Conservation (phyloP, 1,139 yeast genomes). For the Cylindricascospora bacillispora region DNA sequence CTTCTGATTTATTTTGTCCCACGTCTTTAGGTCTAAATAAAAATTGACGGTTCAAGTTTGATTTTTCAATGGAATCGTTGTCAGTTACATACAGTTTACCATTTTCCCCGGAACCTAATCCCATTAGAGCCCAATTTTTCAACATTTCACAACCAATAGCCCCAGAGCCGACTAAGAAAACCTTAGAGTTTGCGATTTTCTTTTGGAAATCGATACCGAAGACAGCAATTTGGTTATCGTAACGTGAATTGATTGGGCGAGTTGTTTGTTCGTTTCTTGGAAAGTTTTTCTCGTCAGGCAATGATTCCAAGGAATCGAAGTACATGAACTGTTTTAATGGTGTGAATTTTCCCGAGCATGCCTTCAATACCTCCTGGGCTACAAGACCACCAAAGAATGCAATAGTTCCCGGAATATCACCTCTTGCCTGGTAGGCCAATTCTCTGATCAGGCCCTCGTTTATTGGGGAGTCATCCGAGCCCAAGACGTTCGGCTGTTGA, state of each 20-base stretch:
- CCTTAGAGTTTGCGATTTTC: constrained; percentile 58
- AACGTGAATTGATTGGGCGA: constrained; percentile 66
- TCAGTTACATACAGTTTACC: constrained; percentile 84
- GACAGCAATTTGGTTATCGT: constrained; percentile 89
- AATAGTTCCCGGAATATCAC: constrained; percentile 81
- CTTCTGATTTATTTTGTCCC: constrained; percentile 81
- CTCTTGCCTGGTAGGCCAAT: constrained; percentile 73
- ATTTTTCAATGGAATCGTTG: constrained; percentile 89
- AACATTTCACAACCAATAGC: constrained; percentile 99
- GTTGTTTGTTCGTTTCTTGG: constrained; percentile 62
- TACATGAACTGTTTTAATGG: constrained; percentile 88
- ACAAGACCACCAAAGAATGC: constrained; percentile 91
- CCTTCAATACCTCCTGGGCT: constrained; percentile 94
- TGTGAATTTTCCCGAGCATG: constrained; percentile 84
- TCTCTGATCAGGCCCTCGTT: constrained; percentile 58
- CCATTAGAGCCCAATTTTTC: constrained; percentile 96
- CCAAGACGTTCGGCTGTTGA: constrained; percentile 46
- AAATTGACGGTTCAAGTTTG: constrained; percentile 91
- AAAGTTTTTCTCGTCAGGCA: constrained; percentile 48
- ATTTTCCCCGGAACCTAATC: constrained; percentile 80
- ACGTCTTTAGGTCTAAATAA: constrained; percentile 90
- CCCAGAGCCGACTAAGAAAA: constrained; percentile 93
- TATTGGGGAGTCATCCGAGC: constrained; percentile 39
- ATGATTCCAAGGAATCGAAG: constrained; percentile 86
- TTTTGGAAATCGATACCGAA: constrained; percentile 74